A percentile compares a stretch with the other conserved stretches of the same genome.
Conservation (phyloP, 495 filamentous ascomycete species). For the Jackrogersella minutella region DNA sequence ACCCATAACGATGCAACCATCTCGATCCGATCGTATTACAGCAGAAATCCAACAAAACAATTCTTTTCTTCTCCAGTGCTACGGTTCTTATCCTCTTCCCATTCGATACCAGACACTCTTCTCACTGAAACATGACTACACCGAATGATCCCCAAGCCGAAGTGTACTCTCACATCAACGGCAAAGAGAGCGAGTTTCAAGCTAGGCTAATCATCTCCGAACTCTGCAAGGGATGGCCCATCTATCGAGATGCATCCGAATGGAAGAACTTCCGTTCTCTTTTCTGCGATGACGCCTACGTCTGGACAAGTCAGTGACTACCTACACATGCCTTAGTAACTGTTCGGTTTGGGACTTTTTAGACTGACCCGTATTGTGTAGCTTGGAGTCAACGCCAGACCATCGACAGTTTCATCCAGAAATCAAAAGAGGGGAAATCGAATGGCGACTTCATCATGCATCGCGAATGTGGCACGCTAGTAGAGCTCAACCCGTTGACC, state of each 20-base stretch:
- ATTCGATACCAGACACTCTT: background rate
- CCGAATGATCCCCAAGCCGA: slow-evolving; percentile 52
- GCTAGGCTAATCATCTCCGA: slow-evolving; percentile 65
- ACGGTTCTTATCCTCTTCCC: background rate
- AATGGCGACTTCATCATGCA: slow-evolving; percentile 74
- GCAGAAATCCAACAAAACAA: background rate
- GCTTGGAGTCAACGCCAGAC: slow-evolving; percentile 65
- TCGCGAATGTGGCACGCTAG: slow-evolving; percentile 66
- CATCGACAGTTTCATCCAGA: slow-evolving; percentile 65
- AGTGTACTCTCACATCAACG: slow-evolving; percentile 65
- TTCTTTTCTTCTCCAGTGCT: background rate
- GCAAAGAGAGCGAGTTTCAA: slow-evolving; percentile 55
- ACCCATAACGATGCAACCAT: background rate
- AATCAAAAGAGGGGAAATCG: slow-evolving; percentile 66
- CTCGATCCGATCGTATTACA: background rate
- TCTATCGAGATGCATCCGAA: slow-evolving; percentile 70
- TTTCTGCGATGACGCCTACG: slow-evolving; percentile 64
- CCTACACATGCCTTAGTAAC: background rate
- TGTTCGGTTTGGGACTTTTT: background rate
- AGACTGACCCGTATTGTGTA: slow-evolving; percentile 26
- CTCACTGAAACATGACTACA: slow-evolving; percentile 50
- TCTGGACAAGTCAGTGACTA: slow-evolving; percentile 63
- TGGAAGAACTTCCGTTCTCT: slow-evolving; percentile 71
- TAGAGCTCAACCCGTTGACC: slow-evolving; percentile 57
- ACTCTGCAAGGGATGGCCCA: slow-evolving; percentile 73